These are phyloP conservation scores for Globisporangium takayamanum DNA, from an alignment of 352 stramenopile genomes.

Conservation along the genomic window DNA sequence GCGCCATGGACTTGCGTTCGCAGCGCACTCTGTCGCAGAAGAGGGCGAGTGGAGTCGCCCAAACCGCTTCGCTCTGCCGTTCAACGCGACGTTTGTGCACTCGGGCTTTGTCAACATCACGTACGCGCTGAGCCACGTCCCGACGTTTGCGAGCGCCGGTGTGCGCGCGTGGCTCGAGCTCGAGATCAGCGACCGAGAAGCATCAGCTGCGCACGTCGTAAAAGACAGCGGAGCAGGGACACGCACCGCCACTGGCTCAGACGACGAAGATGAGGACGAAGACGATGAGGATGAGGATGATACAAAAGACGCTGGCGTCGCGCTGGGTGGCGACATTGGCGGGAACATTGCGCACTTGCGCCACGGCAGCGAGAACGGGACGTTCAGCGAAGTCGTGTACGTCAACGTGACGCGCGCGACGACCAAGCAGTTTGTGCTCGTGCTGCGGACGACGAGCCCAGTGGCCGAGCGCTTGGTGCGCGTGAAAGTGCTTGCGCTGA, in stretches of 20 bases:
- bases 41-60: constrained; percentile 18
- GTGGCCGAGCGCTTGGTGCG: constrained; percentile 38
- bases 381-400: constrained; percentile 42
- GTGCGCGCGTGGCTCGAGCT: constrained; percentile 67
- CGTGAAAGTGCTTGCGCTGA: constrained; percentile 43
- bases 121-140: constrained; percentile 54
- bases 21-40: constrained; percentile 11
- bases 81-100: constrained; percentile 49
- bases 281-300: constrained; percentile 23
- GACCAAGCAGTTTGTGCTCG: constrained; percentile 49
- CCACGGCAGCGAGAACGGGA: constrained; percentile 65
- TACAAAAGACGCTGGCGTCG: neutral
- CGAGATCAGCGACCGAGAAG: constrained; percentile 32
- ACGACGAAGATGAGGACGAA: constrained; percentile 6
- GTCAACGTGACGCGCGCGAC: constrained; percentile 40
- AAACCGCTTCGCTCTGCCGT: constrained; percentile 38
- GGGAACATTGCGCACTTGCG: constrained; percentile 40
- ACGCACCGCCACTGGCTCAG: neutral
- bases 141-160: constrained; percentile 53
- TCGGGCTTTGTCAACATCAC: constrained; percentile 57
- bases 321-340: constrained; percentile 16
- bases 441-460: constrained; percentile 45
- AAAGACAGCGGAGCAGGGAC: constrained; percentile 3
- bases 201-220: neutral
- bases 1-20: constrained; percentile 47